Base-by-base conservation (phyloP, 2,329 filamentous ascomycete species). In the Verticillium isaacii region DNA sequence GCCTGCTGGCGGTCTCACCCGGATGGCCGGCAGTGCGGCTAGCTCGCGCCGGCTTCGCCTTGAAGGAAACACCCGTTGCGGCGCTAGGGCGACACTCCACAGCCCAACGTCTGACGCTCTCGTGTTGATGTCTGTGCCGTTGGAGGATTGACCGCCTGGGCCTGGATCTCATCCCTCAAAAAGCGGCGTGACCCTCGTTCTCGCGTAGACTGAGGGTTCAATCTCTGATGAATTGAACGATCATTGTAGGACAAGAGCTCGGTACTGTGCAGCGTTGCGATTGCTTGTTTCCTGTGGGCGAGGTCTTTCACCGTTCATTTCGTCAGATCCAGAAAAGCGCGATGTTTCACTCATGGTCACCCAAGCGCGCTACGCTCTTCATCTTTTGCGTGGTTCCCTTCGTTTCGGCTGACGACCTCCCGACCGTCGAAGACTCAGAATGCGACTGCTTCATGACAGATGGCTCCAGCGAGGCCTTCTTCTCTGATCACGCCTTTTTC, bases 381-480 rank as follows among this genome's bases (percentile, higher is more conserved):
- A 8, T 14, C 4, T n/a, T 25, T 12, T 25, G 45, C 45, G 45
- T n/a, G 2, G 4, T 23, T 12, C 45, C 45, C 45, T 50, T 50
- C 19, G 19, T 23, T 23, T 23, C 19, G 8, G n/a, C 45, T 50
- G 61, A 65, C 34, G 59, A 62, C 19, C 63, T 64, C 64, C 37
- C 67, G 68, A 36, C 54, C 7, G 71, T 70, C 5, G 66, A 72
- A 12, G 74, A 77, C 59, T 67, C 71, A 32, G 67, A 71, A 52
- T 84, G 82, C 69, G 72, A 74, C 61, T 84, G 82, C 68, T 85
- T 76, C 66, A 68, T 80, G 58, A 81, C 78, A 66, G 82, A 83
- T 65, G 78, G 74, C 55, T 77, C 75, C 14, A 73, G 73, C 54
- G 68, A 74, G 29, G 68, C 69, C 52, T 83, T 77, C 71, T 84